Percentiles rank a stretch among this genome's conserved stretches.
Conservation (phyloP, 768 basidiomycete genomes). For the Gymnopilus junonius region DNA sequence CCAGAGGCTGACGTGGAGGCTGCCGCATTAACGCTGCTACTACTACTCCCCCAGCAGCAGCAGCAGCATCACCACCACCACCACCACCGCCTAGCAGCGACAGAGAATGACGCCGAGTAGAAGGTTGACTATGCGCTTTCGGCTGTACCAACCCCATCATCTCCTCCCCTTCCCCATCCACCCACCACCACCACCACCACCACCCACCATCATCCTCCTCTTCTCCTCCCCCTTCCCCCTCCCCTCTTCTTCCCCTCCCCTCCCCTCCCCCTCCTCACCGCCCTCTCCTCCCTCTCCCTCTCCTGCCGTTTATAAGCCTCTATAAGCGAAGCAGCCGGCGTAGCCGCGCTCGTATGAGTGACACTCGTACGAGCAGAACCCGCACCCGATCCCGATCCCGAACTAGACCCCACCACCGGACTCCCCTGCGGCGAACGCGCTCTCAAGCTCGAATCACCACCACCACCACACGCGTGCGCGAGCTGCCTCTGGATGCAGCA, state of each 20-base stretch:
- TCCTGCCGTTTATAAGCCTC: constrained; percentile 23
- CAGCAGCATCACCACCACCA: too few species aligned
- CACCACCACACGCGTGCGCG: constrained; percentile 4
- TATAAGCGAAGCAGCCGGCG: constrained; percentile 20
- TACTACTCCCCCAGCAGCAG: background rate
- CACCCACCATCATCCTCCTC: background rate
- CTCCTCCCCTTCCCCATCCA: background rate
- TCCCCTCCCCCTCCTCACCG: background rate
- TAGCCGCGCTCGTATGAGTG: background rate
- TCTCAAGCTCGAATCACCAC: too few species aligned
- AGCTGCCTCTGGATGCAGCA: background rate
- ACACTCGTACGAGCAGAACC: too few species aligned
- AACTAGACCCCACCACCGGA: background rate
- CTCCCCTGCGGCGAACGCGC: constrained; percentile 3
- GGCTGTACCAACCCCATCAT: background rate
- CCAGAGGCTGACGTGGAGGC: background rate
- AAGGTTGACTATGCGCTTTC: background rate
- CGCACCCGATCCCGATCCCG: background rate
- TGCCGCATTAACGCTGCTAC: background rate
- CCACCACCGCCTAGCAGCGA: background rate
- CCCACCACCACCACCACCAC: too few species aligned
- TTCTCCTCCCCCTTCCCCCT: background rate
- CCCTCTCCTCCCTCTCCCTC: constrained; percentile 28
- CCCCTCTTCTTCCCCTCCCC: background rate
- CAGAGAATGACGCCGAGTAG: background rate